phyloP scores from a whole-genome alignment of 2,329 filamentous ascomycete species.

The Colletotrichum tabaci region DNA sequence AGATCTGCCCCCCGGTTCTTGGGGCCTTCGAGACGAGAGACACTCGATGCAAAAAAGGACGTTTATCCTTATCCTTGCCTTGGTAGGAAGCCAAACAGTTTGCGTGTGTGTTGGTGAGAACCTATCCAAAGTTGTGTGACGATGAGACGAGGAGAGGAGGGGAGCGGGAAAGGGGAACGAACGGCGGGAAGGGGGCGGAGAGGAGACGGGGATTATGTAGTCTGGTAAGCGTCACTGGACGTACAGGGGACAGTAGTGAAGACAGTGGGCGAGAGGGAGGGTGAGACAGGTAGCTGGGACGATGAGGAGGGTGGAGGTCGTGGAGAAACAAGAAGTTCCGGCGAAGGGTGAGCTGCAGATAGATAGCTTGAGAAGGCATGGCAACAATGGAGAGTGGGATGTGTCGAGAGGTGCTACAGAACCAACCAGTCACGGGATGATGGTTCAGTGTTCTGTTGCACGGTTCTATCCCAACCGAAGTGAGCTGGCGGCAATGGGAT shows the following conservation, averaged over 20 bases:
- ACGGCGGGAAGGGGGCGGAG: background rate
- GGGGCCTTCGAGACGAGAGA: conserved; percentile 39
- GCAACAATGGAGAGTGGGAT: conserved; percentile 16
- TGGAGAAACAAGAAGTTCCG: conserved; percentile 27
- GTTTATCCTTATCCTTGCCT: conserved; percentile 33
- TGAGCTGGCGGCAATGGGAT: background rate
- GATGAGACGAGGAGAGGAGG: conserved; percentile 3
- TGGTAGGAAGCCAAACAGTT: conserved; percentile 34
- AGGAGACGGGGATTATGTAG: conserved; percentile 39
- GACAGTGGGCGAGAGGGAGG: conserved; percentile 29
- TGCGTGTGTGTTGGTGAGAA: conserved; percentile 19
- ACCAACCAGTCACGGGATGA: conserved; percentile 5
- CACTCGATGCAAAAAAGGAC: conserved; percentile 37
- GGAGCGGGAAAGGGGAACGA: conserved; percentile 7
- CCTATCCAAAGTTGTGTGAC: conserved; percentile 39
- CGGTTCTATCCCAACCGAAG: background rate
- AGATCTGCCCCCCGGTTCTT: conserved; percentile 43
- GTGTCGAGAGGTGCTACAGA: conserved; percentile 26
- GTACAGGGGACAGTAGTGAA: background rate
- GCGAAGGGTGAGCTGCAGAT: conserved; percentile 34
- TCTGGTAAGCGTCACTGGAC: conserved; percentile 25
- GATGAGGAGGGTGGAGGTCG: conserved; percentile 24
- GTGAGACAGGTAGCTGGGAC: conserved; percentile 34
- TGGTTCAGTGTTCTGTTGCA: conserved; percentile 8
- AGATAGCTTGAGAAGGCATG: conserved; percentile 12